These are phyloP conservation scores for Penicillium freii DNA, from an alignment of 2,329 filamentous ascomycete genomes.

Conservation along the genomic window DNA sequence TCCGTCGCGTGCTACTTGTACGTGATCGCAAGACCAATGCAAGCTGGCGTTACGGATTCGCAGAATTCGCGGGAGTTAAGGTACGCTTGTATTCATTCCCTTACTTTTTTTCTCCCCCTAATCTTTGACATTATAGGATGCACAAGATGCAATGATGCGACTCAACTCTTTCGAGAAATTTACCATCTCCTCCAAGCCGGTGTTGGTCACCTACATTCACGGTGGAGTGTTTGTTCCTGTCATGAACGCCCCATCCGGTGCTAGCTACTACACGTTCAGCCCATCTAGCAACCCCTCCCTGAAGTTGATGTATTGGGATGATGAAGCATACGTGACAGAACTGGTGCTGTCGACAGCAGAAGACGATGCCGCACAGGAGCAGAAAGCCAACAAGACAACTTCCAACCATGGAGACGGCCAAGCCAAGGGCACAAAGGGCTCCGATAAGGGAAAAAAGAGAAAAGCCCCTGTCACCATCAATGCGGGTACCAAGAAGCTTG, in stretches of 20 bases:
- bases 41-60: conserved; percentile 79
- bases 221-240: conserved; percentile 81
- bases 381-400: conserved; percentile 23
- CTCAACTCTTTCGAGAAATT: conserved; percentile 71
- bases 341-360: conserved; percentile 57
- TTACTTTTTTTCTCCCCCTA: not conserved
- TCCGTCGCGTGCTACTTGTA: conserved; percentile 73
- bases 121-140: conserved; percentile 50
- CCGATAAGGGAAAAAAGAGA: conserved; percentile 47
- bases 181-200: conserved; percentile 71
- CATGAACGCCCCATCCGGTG: conserved; percentile 57
- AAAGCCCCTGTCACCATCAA: conserved; percentile 45
- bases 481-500: conserved; percentile 44
- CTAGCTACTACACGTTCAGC: conserved; percentile 65
- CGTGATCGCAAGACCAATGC: conserved; percentile 69
- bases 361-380: conserved; percentile 32
- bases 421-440: conserved; percentile 38
- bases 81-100: conserved; percentile 28
- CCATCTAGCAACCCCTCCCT: conserved; percentile 67
- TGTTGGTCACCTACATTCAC: conserved; percentile 72
- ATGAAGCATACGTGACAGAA: conserved; percentile 68
- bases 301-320: conserved; percentile 74
- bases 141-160: conserved; percentile 69
- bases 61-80: conserved; percentile 73
- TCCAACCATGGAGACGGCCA: conserved; percentile 25